These are phyloP conservation scores for Pythium myriotylum DNA, from an alignment of 352 stramenopile genomes.

Conservation along the genomic window DNA sequence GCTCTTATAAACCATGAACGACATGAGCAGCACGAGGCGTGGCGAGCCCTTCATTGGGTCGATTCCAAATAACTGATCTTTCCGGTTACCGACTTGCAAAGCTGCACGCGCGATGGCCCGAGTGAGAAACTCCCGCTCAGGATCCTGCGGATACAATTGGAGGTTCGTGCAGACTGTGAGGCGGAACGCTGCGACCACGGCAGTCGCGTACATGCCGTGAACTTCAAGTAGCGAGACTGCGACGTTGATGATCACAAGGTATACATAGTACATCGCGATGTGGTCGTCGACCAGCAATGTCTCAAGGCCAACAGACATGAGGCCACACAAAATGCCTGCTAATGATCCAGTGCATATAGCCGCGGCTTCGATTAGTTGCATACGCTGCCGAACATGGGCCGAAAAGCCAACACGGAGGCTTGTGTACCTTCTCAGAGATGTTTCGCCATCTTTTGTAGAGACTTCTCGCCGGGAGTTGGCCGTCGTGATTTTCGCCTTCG, in stretches of 20 bases:
- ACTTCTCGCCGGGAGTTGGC: slow-evolving; percentile 7
- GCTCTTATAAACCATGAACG: slow-evolving; percentile 50
- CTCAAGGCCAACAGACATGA: slow-evolving; percentile 47
- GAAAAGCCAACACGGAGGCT: slow-evolving; percentile 32
- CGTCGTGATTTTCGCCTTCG: slow-evolving; percentile 20
- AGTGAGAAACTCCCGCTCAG: slow-evolving; percentile 54
- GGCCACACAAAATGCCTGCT: slow-evolving; percentile 35
- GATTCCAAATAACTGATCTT: slow-evolving; percentile 51
- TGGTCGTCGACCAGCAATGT: slow-evolving; percentile 22
- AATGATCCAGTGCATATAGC: slow-evolving; percentile 31
- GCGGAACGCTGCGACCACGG: slow-evolving; percentile 43
- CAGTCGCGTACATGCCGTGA: slow-evolving; percentile 41
- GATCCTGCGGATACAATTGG: slow-evolving; percentile 47
- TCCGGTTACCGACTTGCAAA: slow-evolving; percentile 47
- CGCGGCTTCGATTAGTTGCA: slow-evolving; percentile 36
- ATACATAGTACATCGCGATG: slow-evolving; percentile 29
- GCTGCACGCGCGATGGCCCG: slow-evolving; percentile 46
- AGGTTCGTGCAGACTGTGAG: slow-evolving; percentile 47
- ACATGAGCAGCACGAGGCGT: slow-evolving; percentile 36
- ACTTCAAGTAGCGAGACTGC: slow-evolving; percentile 53
- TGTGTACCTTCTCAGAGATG: background rate
- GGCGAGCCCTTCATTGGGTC: slow-evolving; percentile 53
- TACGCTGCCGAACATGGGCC: slow-evolving; percentile 24
- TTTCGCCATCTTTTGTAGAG: background rate
- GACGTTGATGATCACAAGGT: slow-evolving; percentile 46